Conservation (phyloP, 1,139 yeast genomes). For the Kazachstania sp. region DNA sequence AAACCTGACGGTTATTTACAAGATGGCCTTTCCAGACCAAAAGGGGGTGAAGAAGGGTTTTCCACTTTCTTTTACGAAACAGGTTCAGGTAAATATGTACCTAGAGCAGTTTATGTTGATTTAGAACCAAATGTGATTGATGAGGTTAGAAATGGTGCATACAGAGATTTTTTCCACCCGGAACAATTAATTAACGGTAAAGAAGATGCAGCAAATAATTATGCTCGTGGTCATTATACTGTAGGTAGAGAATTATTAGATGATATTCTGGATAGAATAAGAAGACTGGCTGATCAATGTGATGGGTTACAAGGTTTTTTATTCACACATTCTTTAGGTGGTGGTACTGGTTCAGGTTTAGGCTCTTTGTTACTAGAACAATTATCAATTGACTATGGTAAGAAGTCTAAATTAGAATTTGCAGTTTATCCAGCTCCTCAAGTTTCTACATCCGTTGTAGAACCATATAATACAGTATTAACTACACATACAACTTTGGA, state of each 20-base stretch:
- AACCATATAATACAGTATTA: conserved; percentile 87
- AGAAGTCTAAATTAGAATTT: conserved; percentile 86
- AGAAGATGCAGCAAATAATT: conserved; percentile 98
- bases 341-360: conserved; percentile 97
- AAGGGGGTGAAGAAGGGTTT: conserved; percentile 90
- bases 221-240: conserved; percentile 98
- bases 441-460: conserved; percentile 86
- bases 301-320: conserved; percentile 93
- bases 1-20: conserved; percentile 74
- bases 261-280: conserved; percentile 87
- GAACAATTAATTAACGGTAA: conserved; percentile 95
- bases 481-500: conserved; percentile 91
- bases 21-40: conserved; percentile 68
- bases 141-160: conserved; percentile 91
- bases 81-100: conserved; percentile 93
- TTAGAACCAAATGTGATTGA: conserved; percentile 97
- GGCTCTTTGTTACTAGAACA: conserved; percentile 87
- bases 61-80: conserved; percentile 95
- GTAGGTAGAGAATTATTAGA: conserved; percentile 94
- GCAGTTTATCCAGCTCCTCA: conserved; percentile 89
- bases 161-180: conserved; percentile 91
- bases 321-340: conserved; percentile 88
- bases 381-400: conserved; percentile 83
- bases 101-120: conserved; percentile 95
- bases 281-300: conserved; percentile 94